Evolutionary conservation across 2,329 filamentous ascomycete genomes (phyloP).

Genomic region (Sclerotinia borealis): DNA sequence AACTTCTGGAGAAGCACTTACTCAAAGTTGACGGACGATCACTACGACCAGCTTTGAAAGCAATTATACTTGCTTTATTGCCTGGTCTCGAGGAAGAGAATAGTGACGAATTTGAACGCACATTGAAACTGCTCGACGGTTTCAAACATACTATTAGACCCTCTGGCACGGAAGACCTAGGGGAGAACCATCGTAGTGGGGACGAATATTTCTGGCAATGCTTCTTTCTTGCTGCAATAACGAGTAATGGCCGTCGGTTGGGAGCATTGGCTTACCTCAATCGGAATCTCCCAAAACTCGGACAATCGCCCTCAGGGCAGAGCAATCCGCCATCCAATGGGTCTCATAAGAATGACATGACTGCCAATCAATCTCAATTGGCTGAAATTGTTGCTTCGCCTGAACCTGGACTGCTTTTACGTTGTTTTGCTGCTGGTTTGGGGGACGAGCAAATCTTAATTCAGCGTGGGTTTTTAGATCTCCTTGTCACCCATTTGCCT

Average conservation of each 20-base stretch:
- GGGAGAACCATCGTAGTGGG: slow-evolving; percentile 49
- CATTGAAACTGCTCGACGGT: slow-evolving; percentile 68
- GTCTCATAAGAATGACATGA: slow-evolving; percentile 27
- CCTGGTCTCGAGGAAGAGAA: slow-evolving; percentile 94
- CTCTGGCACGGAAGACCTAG: slow-evolving; percentile 44
- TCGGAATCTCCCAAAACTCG: slow-evolving; percentile 70
- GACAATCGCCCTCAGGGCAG: slow-evolving; percentile 36
- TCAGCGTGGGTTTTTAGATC: slow-evolving; percentile 87
- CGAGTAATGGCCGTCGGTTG: slow-evolving; percentile 74
- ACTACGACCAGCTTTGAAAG: slow-evolving; percentile 82
- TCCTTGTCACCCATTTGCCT: slow-evolving; percentile 85
- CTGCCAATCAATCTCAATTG: slow-evolving; percentile 45
- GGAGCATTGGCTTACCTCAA: slow-evolving; percentile 83
- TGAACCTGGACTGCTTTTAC: slow-evolving; percentile 82
- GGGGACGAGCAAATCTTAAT: slow-evolving; percentile 83
- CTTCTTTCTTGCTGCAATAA: slow-evolving; percentile 89
- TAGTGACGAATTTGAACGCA: slow-evolving; percentile 92
- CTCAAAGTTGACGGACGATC: slow-evolving; percentile 63
- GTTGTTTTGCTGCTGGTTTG: slow-evolving; percentile 87
- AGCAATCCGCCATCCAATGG: slow-evolving; percentile 26
- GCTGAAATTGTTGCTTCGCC: slow-evolving; percentile 71
- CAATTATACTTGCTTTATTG: slow-evolving; percentile 79
- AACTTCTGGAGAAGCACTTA: slow-evolving; percentile 76
- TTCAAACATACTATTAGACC: slow-evolving; percentile 65
- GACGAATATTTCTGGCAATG: slow-evolving; percentile 98